Percentiles rank a stretch among this genome's conserved stretches.
Evolutionary conservation across 1,284 basidiomycete genomes (phyloP).

Genomic region (Ganoderma sinense): DNA sequence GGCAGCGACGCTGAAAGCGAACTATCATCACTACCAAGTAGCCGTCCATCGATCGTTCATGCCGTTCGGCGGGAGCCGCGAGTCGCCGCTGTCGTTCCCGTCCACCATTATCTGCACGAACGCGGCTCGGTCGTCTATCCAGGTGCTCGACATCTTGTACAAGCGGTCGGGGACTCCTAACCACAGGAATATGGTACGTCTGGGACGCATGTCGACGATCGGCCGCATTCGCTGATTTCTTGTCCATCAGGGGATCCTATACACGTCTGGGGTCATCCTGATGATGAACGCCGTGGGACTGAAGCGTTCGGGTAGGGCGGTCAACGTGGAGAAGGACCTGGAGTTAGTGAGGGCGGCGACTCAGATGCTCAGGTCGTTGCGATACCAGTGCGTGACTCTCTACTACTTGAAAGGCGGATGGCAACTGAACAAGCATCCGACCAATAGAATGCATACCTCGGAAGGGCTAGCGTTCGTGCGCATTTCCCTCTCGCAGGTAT

Average conservation of each 20-base stretch:
- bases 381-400: not conserved
- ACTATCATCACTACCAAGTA: conserved; percentile 62
- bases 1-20: conserved; percentile 57
- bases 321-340: not conserved
- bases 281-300: not conserved
- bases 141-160: not conserved
- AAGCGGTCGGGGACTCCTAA: not conserved
- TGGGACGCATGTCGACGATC: not conserved
- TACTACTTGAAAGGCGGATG: not conserved
- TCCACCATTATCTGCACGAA: not conserved
- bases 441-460: not conserved
- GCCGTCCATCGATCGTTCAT: conserved; percentile 70
- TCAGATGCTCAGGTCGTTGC: not conserved
- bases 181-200: not conserved
- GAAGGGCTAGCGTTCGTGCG: not conserved
- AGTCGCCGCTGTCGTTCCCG: not conserved
- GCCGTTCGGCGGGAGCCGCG: not conserved
- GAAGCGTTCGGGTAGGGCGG: not conserved
- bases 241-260: not conserved
- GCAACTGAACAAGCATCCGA: not conserved
- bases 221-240: not conserved
- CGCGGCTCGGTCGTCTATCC: not conserved
- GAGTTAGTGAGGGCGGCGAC: not conserved
- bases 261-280: not conserved
- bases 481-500: not conserved